phyloP scores from a whole-genome alignment of 352 stramenopile genomes.

The Globisporangium cystogenes region DNA sequence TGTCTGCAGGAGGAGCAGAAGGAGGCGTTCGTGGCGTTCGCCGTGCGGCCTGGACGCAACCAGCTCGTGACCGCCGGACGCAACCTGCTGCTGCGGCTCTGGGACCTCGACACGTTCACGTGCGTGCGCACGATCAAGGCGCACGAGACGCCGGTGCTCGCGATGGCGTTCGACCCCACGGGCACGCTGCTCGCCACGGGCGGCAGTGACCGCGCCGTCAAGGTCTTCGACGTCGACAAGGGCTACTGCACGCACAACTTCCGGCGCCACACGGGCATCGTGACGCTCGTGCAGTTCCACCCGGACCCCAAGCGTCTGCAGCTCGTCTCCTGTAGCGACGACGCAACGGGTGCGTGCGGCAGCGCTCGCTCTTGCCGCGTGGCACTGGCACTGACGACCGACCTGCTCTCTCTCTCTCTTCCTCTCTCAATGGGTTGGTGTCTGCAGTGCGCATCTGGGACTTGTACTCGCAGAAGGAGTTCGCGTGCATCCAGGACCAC shows the following conservation, averaged over 20 bases:
- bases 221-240: slow-evolving; percentile 92
- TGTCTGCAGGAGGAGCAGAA: slow-evolving; percentile 52
- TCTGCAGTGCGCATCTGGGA: slow-evolving; percentile 71
- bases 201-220: slow-evolving; percentile 93
- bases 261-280: slow-evolving; percentile 76
- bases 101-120: slow-evolving; percentile 77
- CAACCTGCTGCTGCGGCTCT: slow-evolving; percentile 81
- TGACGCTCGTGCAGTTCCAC: slow-evolving; percentile 86
- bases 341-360: slow-evolving; percentile 27
- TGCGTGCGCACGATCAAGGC: slow-evolving; percentile 78
- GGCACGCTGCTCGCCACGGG: slow-evolving; percentile 94
- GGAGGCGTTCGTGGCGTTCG: slow-evolving; percentile 82
- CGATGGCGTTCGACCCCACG: slow-evolving; percentile 87
- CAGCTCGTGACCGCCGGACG: slow-evolving; percentile 82
- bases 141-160: slow-evolving; percentile 72
- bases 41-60: slow-evolving; percentile 61
- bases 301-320: slow-evolving; percentile 50
- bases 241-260: slow-evolving; percentile 95
- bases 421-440: neutral
- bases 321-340: slow-evolving; percentile 77
- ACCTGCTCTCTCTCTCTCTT: neutral
- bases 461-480: slow-evolving; percentile 76
- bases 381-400: neutral
- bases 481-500: slow-evolving; percentile 92
- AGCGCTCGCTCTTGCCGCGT: too few relatives aligned